These are phyloP conservation scores for Scheffersomyces titani DNA, from an alignment of 1,139 yeast genomes.

Conservation along the genomic window DNA sequence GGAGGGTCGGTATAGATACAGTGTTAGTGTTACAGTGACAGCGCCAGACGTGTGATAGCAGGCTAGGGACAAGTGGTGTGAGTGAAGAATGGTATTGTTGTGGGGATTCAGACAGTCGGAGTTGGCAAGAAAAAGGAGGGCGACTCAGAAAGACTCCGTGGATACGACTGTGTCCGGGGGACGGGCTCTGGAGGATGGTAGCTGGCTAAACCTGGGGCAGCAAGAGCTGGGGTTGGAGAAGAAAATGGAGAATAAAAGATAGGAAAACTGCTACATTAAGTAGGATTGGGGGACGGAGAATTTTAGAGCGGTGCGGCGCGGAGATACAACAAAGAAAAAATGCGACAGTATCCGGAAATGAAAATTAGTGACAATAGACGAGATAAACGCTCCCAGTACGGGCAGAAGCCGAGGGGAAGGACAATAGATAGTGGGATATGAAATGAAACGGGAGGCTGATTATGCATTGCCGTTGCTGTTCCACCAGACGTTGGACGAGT, in stretches of 20 bases:
- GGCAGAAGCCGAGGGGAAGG: not conserved
- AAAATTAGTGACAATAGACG: constrained; percentile 1
- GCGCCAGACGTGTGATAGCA: not conserved
- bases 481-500: too few relatives aligned
- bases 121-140: not conserved
- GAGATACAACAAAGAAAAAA: too few relatives aligned
- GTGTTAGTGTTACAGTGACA: not conserved
- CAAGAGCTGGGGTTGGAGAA: constrained; percentile 2
- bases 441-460: not conserved
- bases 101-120: not conserved
- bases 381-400: not conserved
- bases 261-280: constrained; percentile 1
- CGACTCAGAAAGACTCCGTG: not conserved
- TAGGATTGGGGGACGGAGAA: not conserved
- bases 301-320: not conserved
- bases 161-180: not conserved
- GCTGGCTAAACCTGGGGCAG: not conserved
- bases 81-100: not conserved
- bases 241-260: constrained; percentile 5
- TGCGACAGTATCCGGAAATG: not conserved
- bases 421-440: not conserved
- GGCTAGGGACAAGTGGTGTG: not conserved
- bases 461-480: not conserved
- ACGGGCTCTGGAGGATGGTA: not conserved
- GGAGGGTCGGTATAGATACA: not conserved